These are phyloP conservation scores for Rubus parviflorus DNA, from an alignment of 306 rosid genomes.

Conservation along the genomic window DNA sequence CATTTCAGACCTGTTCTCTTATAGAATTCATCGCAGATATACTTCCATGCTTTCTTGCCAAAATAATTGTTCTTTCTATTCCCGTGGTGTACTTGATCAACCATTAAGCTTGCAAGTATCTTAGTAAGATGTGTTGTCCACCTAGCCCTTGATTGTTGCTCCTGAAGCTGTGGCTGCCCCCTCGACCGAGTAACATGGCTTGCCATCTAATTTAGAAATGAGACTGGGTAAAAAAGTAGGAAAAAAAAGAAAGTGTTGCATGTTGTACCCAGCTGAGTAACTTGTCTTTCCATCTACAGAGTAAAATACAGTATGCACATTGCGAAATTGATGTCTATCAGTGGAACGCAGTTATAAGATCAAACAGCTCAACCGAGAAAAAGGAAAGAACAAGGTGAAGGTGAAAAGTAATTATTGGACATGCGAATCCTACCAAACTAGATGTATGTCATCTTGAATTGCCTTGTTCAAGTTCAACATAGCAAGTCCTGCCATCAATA, in stretches of 20 bases:
- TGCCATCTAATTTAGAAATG: constrained; percentile 47
- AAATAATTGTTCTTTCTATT: constrained; percentile 49
- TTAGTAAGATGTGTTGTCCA: constrained; percentile 67
- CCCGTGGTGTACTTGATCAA: constrained; percentile 63
- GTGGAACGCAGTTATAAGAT: too few species aligned
- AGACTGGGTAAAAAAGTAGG: background rate
- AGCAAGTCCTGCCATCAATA: background rate
- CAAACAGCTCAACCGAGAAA: background rate
- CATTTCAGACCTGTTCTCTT: constrained; percentile 62
- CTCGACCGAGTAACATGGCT: constrained; percentile 45
- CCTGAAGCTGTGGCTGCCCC: constrained; percentile 50
- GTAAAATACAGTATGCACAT: background rate
- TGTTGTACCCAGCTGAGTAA: background rate
- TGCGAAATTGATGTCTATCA: background rate
- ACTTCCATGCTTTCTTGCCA: constrained; percentile 70
- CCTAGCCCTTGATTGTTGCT: constrained; percentile 63
- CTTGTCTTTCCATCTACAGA: background rate
- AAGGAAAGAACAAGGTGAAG: background rate
- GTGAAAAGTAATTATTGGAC: background rate
- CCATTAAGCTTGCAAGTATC: constrained; percentile 61
- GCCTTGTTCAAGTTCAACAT: background rate
- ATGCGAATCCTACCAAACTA: background rate
- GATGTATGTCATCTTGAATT: background rate
- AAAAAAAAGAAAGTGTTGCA: background rate
- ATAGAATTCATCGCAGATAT: constrained; percentile 60